Evolutionary conservation across 2,329 filamentous ascomycete species (phyloP), one percentile per base, ranked within the genome.

Genomic region (Aureobasidium namibiae): DNA sequence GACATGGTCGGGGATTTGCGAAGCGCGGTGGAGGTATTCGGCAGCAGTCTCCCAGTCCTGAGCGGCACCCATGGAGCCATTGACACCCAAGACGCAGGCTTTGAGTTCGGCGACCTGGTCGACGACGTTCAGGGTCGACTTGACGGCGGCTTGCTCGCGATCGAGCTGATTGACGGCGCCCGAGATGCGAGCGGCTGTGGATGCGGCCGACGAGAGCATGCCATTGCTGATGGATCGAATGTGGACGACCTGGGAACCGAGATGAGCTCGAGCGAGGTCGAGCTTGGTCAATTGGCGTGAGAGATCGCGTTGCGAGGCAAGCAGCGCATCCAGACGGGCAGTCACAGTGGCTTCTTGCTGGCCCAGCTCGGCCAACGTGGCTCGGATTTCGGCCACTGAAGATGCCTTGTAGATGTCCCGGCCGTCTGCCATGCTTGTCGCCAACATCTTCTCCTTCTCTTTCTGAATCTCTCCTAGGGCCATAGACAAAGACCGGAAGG

Each of bases 11-110:
- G 92, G 92, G 13, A 99, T 85, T 65, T 88, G 85, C 61, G 85
- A 85, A 7, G 94, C 92, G 45, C 92, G 84, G 63, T 88, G 84
- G 61, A 99, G 81, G 72, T 97, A 97, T 48, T 83, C 88, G 1
- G 94, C 94, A 3, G 94, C 94, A 3, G 90, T 94, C 74, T 99
- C 94, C 94, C 94, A 99, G 76, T 99, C 94, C 73, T 99, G 94
- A 42, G 94, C 90, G 4, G 92, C 92, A 34, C 92, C 94, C 94
- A 99, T 99, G 61, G 89, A 95, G 18, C 92, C 94, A 26, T 92
- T 86, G 11, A 97, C 92, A 44, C 94, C 94, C 61, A 96, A 84
- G 36, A 97, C 90, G 71, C 94, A 99, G 9, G 94, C 89, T 75
- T 97, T 97, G 64, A 99, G 86, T 78, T 99, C 94, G 5, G 90